A percentile compares a stretch with the other conserved stretches of the same genome.
These are phyloP conservation scores for Ogataea pilisensis DNA, from an alignment of 805 yeast genomes.

Conservation along the genomic window DNA sequence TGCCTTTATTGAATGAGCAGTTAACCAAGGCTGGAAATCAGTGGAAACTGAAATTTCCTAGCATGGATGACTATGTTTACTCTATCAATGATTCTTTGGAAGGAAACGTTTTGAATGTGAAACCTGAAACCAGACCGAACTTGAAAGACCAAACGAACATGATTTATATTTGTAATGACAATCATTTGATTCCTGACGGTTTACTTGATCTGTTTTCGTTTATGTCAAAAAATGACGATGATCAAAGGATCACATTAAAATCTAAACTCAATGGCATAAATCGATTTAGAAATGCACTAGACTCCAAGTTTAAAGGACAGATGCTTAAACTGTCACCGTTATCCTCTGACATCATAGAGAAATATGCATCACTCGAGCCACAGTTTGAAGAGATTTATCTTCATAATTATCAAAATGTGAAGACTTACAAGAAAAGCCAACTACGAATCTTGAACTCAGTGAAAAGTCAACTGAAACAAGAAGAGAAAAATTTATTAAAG, in stretches of 20 bases:
- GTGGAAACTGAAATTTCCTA: constrained; percentile 25
- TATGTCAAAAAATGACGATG: constrained; percentile 46
- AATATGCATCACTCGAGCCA: not conserved
- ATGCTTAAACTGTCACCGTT: constrained; percentile 12
- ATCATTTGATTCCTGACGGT: constrained; percentile 38
- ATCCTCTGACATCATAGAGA: not conserved
- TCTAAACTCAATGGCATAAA: constrained; percentile 59
- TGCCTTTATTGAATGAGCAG: constrained; percentile 2
- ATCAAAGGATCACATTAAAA: constrained; percentile 42
- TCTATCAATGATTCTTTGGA: constrained; percentile 14
- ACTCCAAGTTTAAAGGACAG: constrained; percentile 36
- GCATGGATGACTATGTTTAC: constrained; percentile 26
- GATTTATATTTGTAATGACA: constrained; percentile 25
- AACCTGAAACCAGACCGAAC: not conserved
- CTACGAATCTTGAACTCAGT: constrained; percentile 34
- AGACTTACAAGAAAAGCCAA: constrained; percentile 40
- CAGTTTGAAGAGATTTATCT: constrained; percentile 1
- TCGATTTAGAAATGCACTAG: constrained; percentile 50
- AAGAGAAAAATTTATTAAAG: constrained; percentile 39
- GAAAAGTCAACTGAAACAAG: constrained; percentile 36
- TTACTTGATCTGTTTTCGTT: constrained; percentile 51
- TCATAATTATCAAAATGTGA: constrained; percentile 23
- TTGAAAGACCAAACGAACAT: constrained; percentile 2
- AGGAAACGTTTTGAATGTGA: no score
- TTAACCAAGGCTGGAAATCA: constrained; percentile 2